Evolutionary conservation across 768 basidiomycete species (phyloP), one percentile per base, ranked within the genome.

Genomic region (Phylloporus sp.): DNA sequence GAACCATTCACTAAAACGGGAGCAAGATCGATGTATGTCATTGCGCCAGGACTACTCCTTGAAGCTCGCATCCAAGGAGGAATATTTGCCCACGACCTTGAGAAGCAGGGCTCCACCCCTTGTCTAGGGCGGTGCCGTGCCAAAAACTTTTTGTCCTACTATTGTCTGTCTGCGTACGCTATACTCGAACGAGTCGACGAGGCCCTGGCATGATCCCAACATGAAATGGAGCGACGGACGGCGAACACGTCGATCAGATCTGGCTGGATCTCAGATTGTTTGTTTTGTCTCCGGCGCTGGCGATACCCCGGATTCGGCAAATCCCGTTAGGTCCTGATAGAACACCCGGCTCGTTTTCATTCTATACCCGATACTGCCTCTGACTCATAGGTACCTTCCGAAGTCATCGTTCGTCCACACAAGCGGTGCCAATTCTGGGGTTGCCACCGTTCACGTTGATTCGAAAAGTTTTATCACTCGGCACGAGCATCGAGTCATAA

Each of bases 251-350:
- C 21, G 59, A 59, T 62, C 50, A n/a, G 47, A 60, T 61, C 49
- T 47, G 15, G 3, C 14, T n/a, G 31, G 43, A 66, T 66, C 62
- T 65, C 6, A 65, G 64, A 65, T 65, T 56, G 50, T 56, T 61
- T 55, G 18, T 37, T 57, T 54, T 65, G 60, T 55, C 38, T 60
- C 64, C 64, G 64, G 64, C 51, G 57, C 58, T 64, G 61, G 45
- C 39, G 44, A 61, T 52, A 36, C 64, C 64, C 64, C 64, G 64
- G 51, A 61, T 39, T 29, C 66, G 66, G 66, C 8, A 47, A 58
- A 28, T 61, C 23, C 64, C 66, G 53, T 24, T 15, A n/a, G n/a
- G n/a, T n/a, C n/a, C n/a, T n/a, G n/a, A n/a, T n/a, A n/a, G n/a
- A n/a, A 22, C 35, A 29, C 44, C 46, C 53, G 53, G 53, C 46